Conservation (phyloP, 768 basidiomycete genomes). For the Dacryopinax primogenitus region DNA sequence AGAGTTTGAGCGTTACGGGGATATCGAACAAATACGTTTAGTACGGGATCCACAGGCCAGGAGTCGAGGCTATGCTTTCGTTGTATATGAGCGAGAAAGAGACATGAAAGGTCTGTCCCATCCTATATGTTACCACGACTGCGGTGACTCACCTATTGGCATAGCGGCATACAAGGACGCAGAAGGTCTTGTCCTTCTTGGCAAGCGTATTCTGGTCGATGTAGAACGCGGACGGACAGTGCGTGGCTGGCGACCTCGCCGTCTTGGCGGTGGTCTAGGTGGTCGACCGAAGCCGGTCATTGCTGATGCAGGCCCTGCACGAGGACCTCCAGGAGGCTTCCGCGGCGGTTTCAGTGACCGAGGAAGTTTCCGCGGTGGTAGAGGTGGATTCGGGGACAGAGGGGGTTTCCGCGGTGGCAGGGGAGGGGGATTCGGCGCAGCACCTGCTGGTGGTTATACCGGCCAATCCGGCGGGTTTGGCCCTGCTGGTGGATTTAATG, state of each 20-base stretch:
- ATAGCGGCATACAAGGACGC: slow-evolving; percentile 95
- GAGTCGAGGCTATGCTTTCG: slow-evolving; percentile 85
- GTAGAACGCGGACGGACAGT: slow-evolving; percentile 97
- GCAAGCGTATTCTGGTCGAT: slow-evolving; percentile 91
- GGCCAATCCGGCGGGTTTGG: slow-evolving; percentile 10
- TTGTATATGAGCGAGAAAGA: slow-evolving; percentile 93
- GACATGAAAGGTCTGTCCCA: slow-evolving; percentile 84
- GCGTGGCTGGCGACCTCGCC: slow-evolving; percentile 94
- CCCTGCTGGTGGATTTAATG: slow-evolving; percentile 18
- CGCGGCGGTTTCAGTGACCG: slow-evolving; percentile 26
- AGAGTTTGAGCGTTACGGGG: slow-evolving; percentile 91
- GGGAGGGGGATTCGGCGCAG: slow-evolving; percentile 13
- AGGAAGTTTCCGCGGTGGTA: slow-evolving; percentile 22
- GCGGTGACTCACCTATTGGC: slow-evolving; percentile 9
- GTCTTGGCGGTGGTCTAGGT: slow-evolving; percentile 97
- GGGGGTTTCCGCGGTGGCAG: slow-evolving; percentile 11
- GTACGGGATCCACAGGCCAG: slow-evolving; percentile 83
- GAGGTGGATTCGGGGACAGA: slow-evolving; percentile 21
- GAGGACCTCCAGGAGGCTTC: slow-evolving; percentile 38
- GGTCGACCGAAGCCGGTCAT: slow-evolving; percentile 65
- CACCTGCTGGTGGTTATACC: slow-evolving; percentile 9
- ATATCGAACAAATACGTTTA: slow-evolving; percentile 86
- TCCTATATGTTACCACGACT: not conserved
- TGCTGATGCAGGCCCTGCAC: slow-evolving; percentile 34
- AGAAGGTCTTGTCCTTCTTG: slow-evolving; percentile 89